These are phyloP conservation scores for Euphorbia corollata DNA, from an alignment of 441 rosid species.

Conservation along the genomic window DNA sequence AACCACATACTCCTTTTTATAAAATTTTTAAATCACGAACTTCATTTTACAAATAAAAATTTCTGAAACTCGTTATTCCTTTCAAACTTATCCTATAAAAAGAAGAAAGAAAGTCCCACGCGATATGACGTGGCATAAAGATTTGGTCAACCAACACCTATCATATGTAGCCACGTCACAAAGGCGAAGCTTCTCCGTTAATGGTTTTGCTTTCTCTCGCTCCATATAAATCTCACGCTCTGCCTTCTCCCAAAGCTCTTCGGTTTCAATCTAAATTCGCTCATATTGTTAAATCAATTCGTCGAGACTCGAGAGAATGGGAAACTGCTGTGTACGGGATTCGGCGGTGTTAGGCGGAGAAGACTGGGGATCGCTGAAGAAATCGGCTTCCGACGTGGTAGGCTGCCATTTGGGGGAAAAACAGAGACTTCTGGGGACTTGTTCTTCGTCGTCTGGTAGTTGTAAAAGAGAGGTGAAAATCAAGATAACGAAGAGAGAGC, in stretches of 20 bases:
- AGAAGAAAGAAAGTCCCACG: constrained; percentile 6
- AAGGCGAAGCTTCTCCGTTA: neutral
- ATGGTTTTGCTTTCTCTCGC: neutral
- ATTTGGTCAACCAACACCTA: constrained; percentile 15
- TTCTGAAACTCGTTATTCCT: no score
- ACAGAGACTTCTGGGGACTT: constrained; percentile 17
- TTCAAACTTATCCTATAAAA: no score
- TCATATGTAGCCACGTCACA: neutral
- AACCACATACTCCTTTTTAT: no score
- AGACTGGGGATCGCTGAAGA: constrained; percentile 29
- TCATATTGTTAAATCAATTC: no score
- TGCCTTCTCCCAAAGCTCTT: constrained; percentile 3
- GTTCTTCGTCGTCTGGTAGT: neutral
- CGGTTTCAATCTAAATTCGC: neutral
- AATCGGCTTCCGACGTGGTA: neutral
- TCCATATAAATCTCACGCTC: neutral
- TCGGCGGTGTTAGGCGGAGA: constrained; percentile 32
- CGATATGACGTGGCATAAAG: constrained; percentile 1
- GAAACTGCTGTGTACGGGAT: constrained; percentile 30
- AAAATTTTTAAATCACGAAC: no score
- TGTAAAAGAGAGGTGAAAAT: constrained; percentile 39
- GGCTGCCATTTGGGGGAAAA: constrained; percentile 9
- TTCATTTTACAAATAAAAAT: no score
- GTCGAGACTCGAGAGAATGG: constrained; percentile 27
- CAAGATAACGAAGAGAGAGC: constrained; percentile 45